A percentile compares a stretch with the other conserved stretches of the same genome.
phyloP scores from a whole-genome alignment of 2,329 filamentous ascomycete genomes.

The Cercospora sojina region DNA sequence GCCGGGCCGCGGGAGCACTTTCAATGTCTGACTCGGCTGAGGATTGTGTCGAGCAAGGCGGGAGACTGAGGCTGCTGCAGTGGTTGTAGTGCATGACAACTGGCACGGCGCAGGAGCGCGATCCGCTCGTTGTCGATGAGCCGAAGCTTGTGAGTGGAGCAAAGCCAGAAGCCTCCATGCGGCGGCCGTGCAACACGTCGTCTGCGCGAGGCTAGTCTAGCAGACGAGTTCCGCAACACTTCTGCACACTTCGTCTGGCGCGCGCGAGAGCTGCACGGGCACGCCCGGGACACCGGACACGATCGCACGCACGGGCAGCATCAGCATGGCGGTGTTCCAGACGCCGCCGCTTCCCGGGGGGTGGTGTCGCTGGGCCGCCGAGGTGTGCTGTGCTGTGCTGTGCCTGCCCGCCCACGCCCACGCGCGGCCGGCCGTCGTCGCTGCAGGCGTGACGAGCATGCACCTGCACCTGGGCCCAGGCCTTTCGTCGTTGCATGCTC shows the following conservation, averaged over 20 bases:
- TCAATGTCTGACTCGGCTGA: background rate
- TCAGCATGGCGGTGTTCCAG: background rate
- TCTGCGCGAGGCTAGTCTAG: background rate
- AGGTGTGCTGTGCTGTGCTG: background rate
- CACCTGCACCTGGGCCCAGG: background rate
- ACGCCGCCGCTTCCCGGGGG: background rate
- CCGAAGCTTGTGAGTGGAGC: background rate
- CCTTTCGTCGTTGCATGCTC: background rate
- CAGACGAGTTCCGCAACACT: background rate
- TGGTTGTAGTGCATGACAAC: background rate
- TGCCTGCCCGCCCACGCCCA: background rate
- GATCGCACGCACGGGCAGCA: background rate
- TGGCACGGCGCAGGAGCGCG: background rate
- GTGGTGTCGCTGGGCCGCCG: background rate
- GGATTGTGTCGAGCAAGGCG: background rate
- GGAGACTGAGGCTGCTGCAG: background rate
- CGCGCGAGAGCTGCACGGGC: background rate
- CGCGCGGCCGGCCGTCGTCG: background rate
- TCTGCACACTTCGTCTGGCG: background rate
- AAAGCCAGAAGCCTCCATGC: background rate
- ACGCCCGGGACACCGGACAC: background rate
- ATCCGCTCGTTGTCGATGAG: background rate
- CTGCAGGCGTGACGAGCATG: background rate
- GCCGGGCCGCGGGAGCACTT: background rate
- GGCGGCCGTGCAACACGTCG: background rate